Evolutionary conservation across 2,329 filamentous ascomycete species (phyloP), one percentile per base, ranked within the genome.

Genomic region (Apiospora arundinis): DNA sequence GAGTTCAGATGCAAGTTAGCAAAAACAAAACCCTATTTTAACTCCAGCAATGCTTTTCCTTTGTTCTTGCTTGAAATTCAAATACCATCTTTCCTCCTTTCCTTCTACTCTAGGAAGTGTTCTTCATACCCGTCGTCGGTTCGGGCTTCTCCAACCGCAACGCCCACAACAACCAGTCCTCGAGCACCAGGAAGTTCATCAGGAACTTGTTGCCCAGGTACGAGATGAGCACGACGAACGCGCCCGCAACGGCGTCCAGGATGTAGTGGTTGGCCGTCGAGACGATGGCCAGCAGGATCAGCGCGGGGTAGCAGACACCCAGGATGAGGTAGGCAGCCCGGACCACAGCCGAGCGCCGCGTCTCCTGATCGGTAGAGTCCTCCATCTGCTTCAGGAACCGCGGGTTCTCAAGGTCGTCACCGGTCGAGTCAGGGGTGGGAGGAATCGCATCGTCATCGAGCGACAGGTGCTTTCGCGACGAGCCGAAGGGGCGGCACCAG

Each of bases 191-290:
- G 72, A 93, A 79, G 72, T 91, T 91, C 72, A 92, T 78, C 69
- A 93, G 76, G 18, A 83, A 77, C 21, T 83, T 80, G 74, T 87
- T 87, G 72, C 82, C 83, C 69, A 81, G 74, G 87, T 90, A 93
- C 0, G 89, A 89, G 12, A 91, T 74, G 0, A 84, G 83, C 66
- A 91, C 92, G 2, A 93, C 90, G 23, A 88, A 75, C 0, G 88
- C 85, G 0, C 91, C 91, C 1, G 90, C 91, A 25, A 92, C 83
- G 0, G 91, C 91, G 79, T 93, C 91, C 5, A 93, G 84, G 66
- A 92, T 86, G 78, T 92, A 87, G 75, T 86, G 89, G 75, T 91
- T 91, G 45, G 89, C 89, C 0, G 89, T 91, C 21, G 89, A 86
- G 40, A 91, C 85, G 72, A 91, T 91, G 42, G 86, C 86, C 0